A percentile compares a stretch with the other conserved stretches of the same genome.
Conservation (phyloP, 768 basidiomycete genomes). For the Lactarius sanguifluus region DNA sequence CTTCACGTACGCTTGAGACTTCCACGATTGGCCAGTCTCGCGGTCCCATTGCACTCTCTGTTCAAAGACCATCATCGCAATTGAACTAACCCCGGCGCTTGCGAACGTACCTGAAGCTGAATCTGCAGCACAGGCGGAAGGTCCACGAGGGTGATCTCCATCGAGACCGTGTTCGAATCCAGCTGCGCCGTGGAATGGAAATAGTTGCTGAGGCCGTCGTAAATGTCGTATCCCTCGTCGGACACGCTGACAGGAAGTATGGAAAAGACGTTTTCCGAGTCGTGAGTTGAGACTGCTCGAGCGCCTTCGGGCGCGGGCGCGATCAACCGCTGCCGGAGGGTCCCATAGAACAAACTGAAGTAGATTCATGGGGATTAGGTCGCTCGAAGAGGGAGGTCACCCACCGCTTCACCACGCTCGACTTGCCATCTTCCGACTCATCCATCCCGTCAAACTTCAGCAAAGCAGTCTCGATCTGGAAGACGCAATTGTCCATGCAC, state of each 20-base stretch:
- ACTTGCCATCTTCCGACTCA: slow-evolving; percentile 52
- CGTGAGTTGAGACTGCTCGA: slow-evolving; percentile 61
- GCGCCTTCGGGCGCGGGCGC: slow-evolving; percentile 40
- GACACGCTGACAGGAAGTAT: slow-evolving; percentile 92
- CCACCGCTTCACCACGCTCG: slow-evolving; percentile 83
- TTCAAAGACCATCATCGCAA: not conserved
- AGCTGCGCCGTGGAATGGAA: slow-evolving; percentile 89
- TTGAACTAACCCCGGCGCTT: not conserved
- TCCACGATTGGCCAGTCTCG: slow-evolving; percentile 87
- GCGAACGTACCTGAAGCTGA: slow-evolving; percentile 77
- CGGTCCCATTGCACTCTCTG: slow-evolving; percentile 95
- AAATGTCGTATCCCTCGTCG: slow-evolving; percentile 86
- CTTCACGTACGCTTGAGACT: slow-evolving; percentile 93
- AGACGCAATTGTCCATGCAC: slow-evolving; percentile 99
- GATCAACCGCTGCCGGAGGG: slow-evolving; percentile 62
- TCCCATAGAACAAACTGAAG: slow-evolving; percentile 82
- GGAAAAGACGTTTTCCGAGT: slow-evolving; percentile 91
- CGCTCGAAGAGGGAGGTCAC: slow-evolving; percentile 15
- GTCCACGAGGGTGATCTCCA: slow-evolving; percentile 84
- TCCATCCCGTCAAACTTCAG: slow-evolving; percentile 65
- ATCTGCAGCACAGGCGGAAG: slow-evolving; percentile 91
- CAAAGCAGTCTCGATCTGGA: slow-evolving; percentile 93
- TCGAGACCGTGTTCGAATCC: slow-evolving; percentile 80
- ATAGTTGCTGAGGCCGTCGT: slow-evolving; percentile 89
- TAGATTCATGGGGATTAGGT: not conserved